phyloP scores from a whole-genome alignment of 192 early-diverging fungal species.

The Coemansia sp. region DNA sequence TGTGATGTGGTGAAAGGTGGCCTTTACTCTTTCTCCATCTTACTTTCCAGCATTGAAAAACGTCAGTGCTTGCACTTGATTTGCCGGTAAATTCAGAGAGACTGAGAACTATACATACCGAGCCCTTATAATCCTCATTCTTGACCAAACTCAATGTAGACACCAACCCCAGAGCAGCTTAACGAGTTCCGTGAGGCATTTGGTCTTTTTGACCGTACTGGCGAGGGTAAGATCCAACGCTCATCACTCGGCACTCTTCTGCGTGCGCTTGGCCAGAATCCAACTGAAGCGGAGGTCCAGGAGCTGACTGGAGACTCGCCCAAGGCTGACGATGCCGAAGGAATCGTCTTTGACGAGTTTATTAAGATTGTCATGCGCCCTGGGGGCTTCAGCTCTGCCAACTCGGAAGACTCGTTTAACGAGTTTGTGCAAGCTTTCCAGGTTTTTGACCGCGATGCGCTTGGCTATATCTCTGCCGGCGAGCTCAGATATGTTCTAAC shows the following conservation, averaged over 20 bases:
- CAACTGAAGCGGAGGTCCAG: constrained; percentile 72
- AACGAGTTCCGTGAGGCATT: constrained; percentile 78
- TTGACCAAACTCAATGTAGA: constrained; percentile 9
- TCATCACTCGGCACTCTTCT: constrained; percentile 71
- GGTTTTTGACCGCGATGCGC: constrained; percentile 82
- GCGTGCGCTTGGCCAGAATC: constrained; percentile 78
- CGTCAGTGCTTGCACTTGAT: neutral
- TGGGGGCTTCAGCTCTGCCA: constrained; percentile 64
- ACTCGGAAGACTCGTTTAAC: constrained; percentile 65
- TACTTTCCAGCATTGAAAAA: neutral
- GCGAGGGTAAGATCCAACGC: constrained; percentile 65
- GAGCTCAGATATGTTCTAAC: constrained; percentile 84
- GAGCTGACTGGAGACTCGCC: constrained; percentile 59
- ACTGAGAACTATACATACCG: neutral
- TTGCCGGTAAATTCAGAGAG: neutral
- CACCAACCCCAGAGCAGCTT: constrained; percentile 45
- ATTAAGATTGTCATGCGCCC: constrained; percentile 70
- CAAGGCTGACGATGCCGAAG: constrained; percentile 41
- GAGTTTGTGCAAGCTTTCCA: constrained; percentile 86
- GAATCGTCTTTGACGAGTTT: constrained; percentile 71
- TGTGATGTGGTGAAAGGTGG: neutral
- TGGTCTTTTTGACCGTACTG: constrained; percentile 76
- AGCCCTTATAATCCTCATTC: neutral
- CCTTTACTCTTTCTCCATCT: neutral
- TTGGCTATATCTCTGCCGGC: constrained; percentile 71